Base-by-base conservation (phyloP, 768 basidiomycete species). In the Termitomyces sp. region DNA sequence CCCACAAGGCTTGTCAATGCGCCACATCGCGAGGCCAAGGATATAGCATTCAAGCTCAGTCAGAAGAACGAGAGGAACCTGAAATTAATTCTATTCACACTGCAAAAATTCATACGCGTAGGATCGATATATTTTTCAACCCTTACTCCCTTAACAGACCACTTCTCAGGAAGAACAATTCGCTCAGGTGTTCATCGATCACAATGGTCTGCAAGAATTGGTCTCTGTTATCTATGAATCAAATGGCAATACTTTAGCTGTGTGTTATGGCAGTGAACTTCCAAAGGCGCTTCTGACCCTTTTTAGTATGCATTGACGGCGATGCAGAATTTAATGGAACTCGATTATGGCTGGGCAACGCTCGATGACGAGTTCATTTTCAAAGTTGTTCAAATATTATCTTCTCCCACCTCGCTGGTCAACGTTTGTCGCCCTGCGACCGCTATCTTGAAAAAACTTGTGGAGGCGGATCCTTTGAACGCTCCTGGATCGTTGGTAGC, bases 361-460 rank as follows among this genome's bases (percentile, higher is more conserved):
- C 80, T 95, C 5, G 83, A 85, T 60, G 79, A 84, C 53, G 70
- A 71, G 7, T 95, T 96, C 71, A 90, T 94, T 53, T 79, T 84
- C 64, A 82, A 83, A 69, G 82, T 94, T 51, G 91, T 93, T 16
- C 83, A 87, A 65, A 88, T 91, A 63, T 78, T 93, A 26, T 85
- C 91, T 0, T 89, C 91, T 0, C 77, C 88, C 0, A 78, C 82
- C 39, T 89, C 89, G 12, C 81, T 87, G 18, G 87, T 95, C 76
- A 97, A 97, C 60, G 91, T 95, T 58, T 92, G 91, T 65, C 87
- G 93, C 5, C 95, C 94, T 34, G 94, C 93, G 1, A 94, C 91
- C 43, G 86, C 90, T 34, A 95, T 96, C 55, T 79, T 95, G 61
- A 92, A 93, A 73, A 89, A 88, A 62, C 82, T 96, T 22, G 93